Conservation (phyloP, 2,329 filamentous ascomycete species). For the Aspergillus ustus region DNA sequence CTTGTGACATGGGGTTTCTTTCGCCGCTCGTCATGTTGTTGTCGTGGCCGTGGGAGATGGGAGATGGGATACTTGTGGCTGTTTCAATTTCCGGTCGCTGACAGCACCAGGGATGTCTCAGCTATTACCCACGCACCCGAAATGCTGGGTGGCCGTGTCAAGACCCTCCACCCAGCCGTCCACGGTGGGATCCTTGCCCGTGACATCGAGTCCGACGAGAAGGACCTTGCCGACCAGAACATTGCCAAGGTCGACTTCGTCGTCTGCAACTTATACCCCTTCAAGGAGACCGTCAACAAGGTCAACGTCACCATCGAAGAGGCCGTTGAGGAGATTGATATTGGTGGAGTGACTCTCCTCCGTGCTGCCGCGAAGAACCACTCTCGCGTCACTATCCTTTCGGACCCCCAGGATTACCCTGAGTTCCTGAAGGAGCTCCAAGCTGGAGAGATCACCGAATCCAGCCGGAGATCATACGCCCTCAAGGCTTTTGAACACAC, state of each 20-base stretch:
- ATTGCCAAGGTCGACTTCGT: constrained; percentile 95
- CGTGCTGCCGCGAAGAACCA: constrained; percentile 98
- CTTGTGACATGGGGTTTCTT: constrained; percentile 6
- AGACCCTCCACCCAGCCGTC: constrained; percentile 95
- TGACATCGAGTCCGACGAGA: constrained; percentile 92
- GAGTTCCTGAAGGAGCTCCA: constrained; percentile 92
- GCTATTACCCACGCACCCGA: constrained; percentile 96
- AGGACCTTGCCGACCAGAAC: constrained; percentile 92
- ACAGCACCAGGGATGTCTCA: constrained; percentile 76
- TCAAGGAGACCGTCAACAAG: constrained; percentile 97
- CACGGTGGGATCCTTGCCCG: constrained; percentile 86
- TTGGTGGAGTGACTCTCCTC: constrained; percentile 94
- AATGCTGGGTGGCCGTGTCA: constrained; percentile 90
- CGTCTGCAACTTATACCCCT: constrained; percentile 98
- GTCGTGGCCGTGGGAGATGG: background rate
- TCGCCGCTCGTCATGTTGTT: background rate
- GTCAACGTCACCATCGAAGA: constrained; percentile 96
- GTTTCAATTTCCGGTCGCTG: constrained; percentile 8
- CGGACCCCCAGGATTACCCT: constrained; percentile 89
- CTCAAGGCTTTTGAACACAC: constrained; percentile 99
- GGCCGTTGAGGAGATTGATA: constrained; percentile 98
- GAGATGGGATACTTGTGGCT: constrained; percentile 1
- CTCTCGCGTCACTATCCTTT: constrained; percentile 90
- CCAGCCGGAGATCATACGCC: constrained; percentile 84
- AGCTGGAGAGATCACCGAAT: constrained; percentile 80